Conservation (phyloP, 2,329 filamentous ascomycete genomes). For the Penicillium sp. region DNA sequence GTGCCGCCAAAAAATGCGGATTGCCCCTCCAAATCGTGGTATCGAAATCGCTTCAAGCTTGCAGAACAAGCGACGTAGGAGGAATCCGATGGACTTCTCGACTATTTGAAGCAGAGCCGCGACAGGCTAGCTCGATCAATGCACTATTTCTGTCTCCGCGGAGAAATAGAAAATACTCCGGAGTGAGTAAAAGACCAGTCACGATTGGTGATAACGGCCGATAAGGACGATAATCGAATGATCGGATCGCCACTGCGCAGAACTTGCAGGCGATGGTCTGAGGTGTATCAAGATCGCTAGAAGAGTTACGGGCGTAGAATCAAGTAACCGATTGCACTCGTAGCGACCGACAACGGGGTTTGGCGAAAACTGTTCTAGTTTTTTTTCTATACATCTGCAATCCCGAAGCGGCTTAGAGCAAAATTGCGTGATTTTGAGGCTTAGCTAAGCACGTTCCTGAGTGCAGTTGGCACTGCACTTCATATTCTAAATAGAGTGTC, state of each 20-base stretch:
- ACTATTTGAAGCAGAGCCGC: background rate
- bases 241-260: background rate
- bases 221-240: conserved; percentile 12
- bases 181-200: conserved; percentile 21
- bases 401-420: conserved; percentile 28
- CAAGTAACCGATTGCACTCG: background rate
- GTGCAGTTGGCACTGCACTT: background rate
- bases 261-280: background rate
- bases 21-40: conserved; percentile 10
- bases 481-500: background rate
- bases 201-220: conserved; percentile 22
- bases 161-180: conserved; percentile 20
- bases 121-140: conserved; percentile 2
- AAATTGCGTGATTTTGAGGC: conserved; percentile 30
- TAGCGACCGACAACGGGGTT: conserved; percentile 1
- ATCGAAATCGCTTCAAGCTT: background rate
- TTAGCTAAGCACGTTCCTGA: conserved; percentile 19
- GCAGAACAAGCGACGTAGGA: background rate
- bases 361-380: background rate
- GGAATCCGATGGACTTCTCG: background rate
- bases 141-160: conserved; percentile 16
- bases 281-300: background rate
- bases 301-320: background rate
- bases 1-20: conserved; percentile 9
- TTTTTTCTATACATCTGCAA: conserved; percentile 25